Percentiles rank a stretch among this genome's conserved stretches.
phyloP scores from a whole-genome alignment of 192 early-diverging fungal genomes.

The Backusella psychrophila region DNA sequence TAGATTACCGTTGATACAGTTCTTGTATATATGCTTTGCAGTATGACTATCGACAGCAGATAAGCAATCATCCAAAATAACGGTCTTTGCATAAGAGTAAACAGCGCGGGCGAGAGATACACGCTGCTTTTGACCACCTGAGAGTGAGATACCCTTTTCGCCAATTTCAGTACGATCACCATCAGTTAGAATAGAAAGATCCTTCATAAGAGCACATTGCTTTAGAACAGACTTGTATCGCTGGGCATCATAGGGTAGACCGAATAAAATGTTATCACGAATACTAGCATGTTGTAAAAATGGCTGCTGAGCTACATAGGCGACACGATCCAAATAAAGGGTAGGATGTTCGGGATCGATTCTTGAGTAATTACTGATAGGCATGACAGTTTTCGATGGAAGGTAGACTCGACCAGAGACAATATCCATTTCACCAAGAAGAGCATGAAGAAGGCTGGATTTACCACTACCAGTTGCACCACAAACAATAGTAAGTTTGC shows the following conservation, averaged over 20 bases:
- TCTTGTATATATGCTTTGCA: conserved; percentile 45
- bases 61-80: conserved; percentile 82
- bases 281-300: conserved; percentile 61
- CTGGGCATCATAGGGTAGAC: conserved; percentile 44
- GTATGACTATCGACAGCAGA: conserved; percentile 59
- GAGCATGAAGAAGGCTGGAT: conserved; percentile 46
- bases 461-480: conserved; percentile 76
- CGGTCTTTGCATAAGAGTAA: conserved; percentile 64
- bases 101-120: conserved; percentile 78
- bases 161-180: conserved; percentile 74
- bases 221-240: conserved; percentile 63
- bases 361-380: neutral
- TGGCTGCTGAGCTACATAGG: conserved; percentile 49
- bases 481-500: conserved; percentile 54
- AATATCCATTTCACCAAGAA: conserved; percentile 55
- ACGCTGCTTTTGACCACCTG: conserved; percentile 79
- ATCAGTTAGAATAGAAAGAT: conserved; percentile 58
- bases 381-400: conserved; percentile 15
- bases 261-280: conserved; percentile 77
- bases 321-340: conserved; percentile 12
- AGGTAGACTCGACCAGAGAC: conserved; percentile 33
- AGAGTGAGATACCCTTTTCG: conserved; percentile 66
- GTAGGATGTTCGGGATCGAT: conserved; percentile 1
- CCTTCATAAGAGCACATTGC: conserved; percentile 68
- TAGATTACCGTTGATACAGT: conserved; percentile 55